Conservation (phyloP, 1,284 basidiomycete genomes). For the Ganoderma sp. region DNA sequence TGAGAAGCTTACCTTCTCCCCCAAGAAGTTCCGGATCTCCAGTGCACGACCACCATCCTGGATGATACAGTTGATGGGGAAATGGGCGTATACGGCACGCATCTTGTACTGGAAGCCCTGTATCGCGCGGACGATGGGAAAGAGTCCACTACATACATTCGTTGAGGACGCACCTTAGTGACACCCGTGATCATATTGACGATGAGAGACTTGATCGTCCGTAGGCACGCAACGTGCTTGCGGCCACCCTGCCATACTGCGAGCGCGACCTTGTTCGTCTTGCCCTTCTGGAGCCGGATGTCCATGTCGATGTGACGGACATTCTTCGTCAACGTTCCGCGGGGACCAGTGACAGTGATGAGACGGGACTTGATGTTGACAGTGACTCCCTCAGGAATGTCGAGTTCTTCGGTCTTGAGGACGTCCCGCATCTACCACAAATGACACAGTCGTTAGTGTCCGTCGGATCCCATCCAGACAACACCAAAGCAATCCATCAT, state of each 20-base stretch:
- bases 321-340: constrained; percentile 89
- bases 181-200: constrained; percentile 98
- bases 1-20: constrained; percentile 73
- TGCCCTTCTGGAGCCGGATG: constrained; percentile 81
- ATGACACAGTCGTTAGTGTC: constrained; percentile 34
- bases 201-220: constrained; percentile 94
- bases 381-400: constrained; percentile 85
- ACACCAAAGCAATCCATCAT: constrained; percentile 41
- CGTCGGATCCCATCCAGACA: constrained; percentile 36
- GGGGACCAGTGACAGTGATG: constrained; percentile 89
- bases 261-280: constrained; percentile 83
- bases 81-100: constrained; percentile 99
- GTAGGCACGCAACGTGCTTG: constrained; percentile 98
- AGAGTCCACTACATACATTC: constrained; percentile 1
- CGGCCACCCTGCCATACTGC: constrained; percentile 98
- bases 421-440: constrained; percentile 84
- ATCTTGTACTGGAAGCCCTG: constrained; percentile 99
- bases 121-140: background rate
- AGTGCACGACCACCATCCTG: constrained; percentile 78
- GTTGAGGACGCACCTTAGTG: constrained; percentile 71
- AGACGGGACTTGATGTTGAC: constrained; percentile 88
- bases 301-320: constrained; percentile 97
- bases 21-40: constrained; percentile 99
- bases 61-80: constrained; percentile 99
- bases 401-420: constrained; percentile 93